Base-by-base conservation (phyloP, 176 grass and related monocot genomes). In the Ensete glaucum region DNA sequence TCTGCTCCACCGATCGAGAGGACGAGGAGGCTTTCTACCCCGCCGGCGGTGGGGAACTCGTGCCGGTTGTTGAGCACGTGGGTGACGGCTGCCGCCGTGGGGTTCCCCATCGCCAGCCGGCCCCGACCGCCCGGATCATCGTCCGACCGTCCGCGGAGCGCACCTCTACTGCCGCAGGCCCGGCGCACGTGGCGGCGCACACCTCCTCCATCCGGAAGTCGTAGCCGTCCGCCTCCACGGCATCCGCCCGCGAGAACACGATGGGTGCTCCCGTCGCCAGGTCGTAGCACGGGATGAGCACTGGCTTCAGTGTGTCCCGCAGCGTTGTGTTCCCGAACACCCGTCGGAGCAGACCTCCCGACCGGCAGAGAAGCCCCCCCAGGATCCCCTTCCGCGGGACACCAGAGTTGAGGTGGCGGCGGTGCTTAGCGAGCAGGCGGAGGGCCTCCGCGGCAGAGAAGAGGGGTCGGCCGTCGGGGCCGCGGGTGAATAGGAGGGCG, bases 11-110 rank as follows among this genome's bases (percentile, higher is more conserved):
- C 64, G n/a, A 67, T 23, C 1, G 64, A 67, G 64, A 67, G 11
- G 20, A 67, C 22, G 22, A 67, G 9, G 23, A 67, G 64, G 64
- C 34, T 24, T 3, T 26, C 64, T 2, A 67, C 22, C 3, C 64
- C 20, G 7, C 23, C 64, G 23, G 64, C 64, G 57, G 57, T 62
- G 13, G 57, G 57, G 57, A 62, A 62, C 57, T 62, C 57, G 12
- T 62, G 57, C 17, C 57, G 57, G 57, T 62, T 62, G 57, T 62
- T 62, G 57, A 62, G 57, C 17, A 62, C 57, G 57, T 62, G 57
- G 57, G 57, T 62, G 57, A 62, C 20, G 57, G 57, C 57, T n/a
- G 57, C 57, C 17, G 57, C 57, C 1, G 57, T 62, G 17, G 57
- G 57, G 57, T 62, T 62, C 13, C 57, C 57, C 57, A 21, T 62